Evolutionary conservation across 108 stramenopile species (phyloP).

Genomic region (Cyclotella sp.): DNA sequence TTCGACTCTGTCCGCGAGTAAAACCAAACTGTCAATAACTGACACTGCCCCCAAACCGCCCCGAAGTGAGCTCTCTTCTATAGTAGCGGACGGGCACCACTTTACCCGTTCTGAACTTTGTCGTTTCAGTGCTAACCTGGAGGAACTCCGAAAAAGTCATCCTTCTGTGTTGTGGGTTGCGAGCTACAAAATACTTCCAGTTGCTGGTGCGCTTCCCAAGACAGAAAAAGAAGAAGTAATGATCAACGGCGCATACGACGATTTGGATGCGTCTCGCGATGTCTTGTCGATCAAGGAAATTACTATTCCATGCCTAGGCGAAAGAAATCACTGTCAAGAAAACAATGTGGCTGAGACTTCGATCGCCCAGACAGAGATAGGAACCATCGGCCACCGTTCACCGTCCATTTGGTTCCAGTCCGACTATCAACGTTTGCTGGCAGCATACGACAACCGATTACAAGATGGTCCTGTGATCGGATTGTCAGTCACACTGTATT

Average conservation of each 20-base stretch:
- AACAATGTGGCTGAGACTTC: not conserved
- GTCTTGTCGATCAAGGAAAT: too few species aligned
- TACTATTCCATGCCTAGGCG: not conserved
- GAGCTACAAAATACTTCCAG: not conserved
- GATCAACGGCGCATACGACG: not conserved
- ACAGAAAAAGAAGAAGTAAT: not conserved
- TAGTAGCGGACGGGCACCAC: not conserved
- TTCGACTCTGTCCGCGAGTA: not conserved
- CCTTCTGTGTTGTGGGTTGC: slow-evolving; percentile 1
- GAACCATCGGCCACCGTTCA: not conserved
- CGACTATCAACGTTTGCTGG: slow-evolving; percentile 13
- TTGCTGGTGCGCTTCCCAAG: too few species aligned
- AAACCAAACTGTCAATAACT: not conserved
- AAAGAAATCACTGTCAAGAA: not conserved
- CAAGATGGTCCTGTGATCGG: slow-evolving; percentile 1
- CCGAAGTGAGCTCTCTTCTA: not conserved
- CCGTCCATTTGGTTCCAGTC: slow-evolving; percentile 5
- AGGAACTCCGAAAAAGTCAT: slow-evolving; percentile 5
- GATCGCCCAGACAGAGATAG: not conserved
- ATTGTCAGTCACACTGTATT: not conserved
- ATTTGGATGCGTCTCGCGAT: not conserved
- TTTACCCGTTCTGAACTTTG: slow-evolving; percentile 14
- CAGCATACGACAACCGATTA: slow-evolving; percentile 7
- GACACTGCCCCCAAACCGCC: not conserved
- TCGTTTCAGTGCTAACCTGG: slow-evolving; percentile 1